A percentile compares a stretch with the other conserved stretches of the same genome.
Evolutionary conservation across 108 stramenopile genomes (phyloP).

Genomic region (Seminavis robusta): DNA sequence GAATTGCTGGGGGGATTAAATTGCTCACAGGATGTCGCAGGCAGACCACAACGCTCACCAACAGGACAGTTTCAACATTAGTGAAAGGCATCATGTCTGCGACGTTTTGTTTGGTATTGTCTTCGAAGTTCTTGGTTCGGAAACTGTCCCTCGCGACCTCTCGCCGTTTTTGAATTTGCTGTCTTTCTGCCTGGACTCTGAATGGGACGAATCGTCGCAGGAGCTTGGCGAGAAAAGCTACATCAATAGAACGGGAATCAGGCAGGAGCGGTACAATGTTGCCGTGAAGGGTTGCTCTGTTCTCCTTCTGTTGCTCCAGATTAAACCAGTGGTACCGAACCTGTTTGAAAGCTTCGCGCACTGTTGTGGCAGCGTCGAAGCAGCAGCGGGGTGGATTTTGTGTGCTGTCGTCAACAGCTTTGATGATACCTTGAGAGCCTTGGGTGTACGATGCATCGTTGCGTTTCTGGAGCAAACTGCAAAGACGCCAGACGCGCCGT

Average conservation of each 20-base stretch:
- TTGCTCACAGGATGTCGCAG: no score
- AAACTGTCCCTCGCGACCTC: slow-evolving; percentile 31
- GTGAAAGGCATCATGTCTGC: slow-evolving; percentile 39
- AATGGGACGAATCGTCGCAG: slow-evolving; percentile 38
- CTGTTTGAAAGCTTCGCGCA: slow-evolving; percentile 39
- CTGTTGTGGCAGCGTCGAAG: slow-evolving; percentile 48
- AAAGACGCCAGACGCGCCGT: slow-evolving; percentile 19
- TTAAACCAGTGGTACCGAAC: slow-evolving; percentile 21
- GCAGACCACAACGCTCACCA: slow-evolving; percentile 8
- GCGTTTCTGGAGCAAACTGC: slow-evolving; percentile 39
- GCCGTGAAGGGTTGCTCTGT: slow-evolving; percentile 31
- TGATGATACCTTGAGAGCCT: slow-evolving; percentile 54
- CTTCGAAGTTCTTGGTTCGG: slow-evolving; percentile 32
- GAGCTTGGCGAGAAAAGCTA: background rate
- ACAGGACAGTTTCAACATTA: background rate
- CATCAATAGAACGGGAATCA: no score
- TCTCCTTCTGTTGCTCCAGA: slow-evolving; percentile 32
- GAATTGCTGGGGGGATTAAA: no score
- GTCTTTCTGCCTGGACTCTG: slow-evolving; percentile 45
- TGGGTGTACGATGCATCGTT: slow-evolving; percentile 65
- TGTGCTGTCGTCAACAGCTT: slow-evolving; percentile 65
- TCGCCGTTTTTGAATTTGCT: slow-evolving; percentile 46
- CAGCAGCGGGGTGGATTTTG: slow-evolving; percentile 65
- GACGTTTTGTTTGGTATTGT: slow-evolving; percentile 60
- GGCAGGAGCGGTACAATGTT: no score